Conservation (phyloP, 176 grass and related monocot genomes). For the Neostapfia colusana region DNA sequence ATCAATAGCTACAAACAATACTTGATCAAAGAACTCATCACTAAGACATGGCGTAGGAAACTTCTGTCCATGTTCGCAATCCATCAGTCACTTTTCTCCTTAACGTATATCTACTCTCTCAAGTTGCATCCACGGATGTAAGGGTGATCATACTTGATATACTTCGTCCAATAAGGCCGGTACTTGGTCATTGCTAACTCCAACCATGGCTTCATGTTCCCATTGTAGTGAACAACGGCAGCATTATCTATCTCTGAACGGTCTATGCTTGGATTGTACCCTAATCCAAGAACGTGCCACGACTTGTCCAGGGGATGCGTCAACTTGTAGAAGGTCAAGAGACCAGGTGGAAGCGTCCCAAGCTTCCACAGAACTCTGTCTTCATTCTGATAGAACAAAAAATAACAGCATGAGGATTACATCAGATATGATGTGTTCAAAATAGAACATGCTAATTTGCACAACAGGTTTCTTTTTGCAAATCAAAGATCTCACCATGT, state of each 20-base stretch:
- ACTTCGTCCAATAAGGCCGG: constrained; percentile 89
- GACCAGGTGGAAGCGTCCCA: constrained; percentile 86
- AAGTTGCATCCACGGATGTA: constrained; percentile 83
- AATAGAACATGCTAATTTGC: not conserved
- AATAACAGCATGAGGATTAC: constrained; percentile 6
- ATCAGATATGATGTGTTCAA: constrained; percentile 19
- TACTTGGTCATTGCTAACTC: constrained; percentile 97
- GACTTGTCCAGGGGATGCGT: constrained; percentile 97
- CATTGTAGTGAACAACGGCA: constrained; percentile 93
- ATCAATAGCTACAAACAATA: constrained; percentile 18
- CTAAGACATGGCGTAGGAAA: not conserved
- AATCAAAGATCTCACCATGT: constrained; percentile 52
- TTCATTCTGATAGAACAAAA: constrained; percentile 63
- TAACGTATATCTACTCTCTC: constrained; percentile 64
- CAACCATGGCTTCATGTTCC: constrained; percentile 99
- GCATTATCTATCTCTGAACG: constrained; percentile 86
- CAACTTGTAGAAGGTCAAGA: constrained; percentile 97
- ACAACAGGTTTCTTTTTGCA: not conserved
- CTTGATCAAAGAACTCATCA: not conserved
- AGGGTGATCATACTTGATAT: constrained; percentile 94
- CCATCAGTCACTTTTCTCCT: not conserved
- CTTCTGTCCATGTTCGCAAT: constrained; percentile 18
- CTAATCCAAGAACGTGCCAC: constrained; percentile 95
- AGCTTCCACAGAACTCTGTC: constrained; percentile 98
- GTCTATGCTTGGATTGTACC: constrained; percentile 96